phyloP scores from a whole-genome alignment of 2,329 filamentous ascomycete species.

The Neoarthrinium moseri region DNA sequence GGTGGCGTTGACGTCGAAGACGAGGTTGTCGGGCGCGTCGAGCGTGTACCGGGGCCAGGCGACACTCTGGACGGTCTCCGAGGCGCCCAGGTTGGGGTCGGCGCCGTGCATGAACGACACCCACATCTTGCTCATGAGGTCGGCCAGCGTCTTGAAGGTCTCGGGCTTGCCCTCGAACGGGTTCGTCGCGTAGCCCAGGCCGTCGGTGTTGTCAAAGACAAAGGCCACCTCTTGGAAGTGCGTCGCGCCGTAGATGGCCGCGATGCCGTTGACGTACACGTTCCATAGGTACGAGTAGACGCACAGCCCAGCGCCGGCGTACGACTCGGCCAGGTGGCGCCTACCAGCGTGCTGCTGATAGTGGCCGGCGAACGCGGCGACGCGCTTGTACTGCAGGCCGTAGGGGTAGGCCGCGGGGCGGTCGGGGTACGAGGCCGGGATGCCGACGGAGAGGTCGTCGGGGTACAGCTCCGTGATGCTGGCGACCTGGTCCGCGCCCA shows the following conservation, averaged over 20 bases:
- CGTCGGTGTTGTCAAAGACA: conserved; percentile 51
- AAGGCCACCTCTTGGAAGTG: conserved; percentile 52
- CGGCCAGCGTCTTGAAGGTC: conserved; percentile 39
- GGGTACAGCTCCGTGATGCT: conserved; percentile 7
- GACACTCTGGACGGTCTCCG: background rate
- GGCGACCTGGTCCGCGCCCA: background rate
- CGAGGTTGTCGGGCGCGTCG: conserved; percentile 40
- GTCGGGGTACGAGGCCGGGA: conserved; percentile 10
- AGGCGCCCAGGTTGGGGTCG: conserved; percentile 36
- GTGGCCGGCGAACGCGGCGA: conserved; percentile 46
- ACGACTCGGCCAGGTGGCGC: conserved; percentile 50
- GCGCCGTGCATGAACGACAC: conserved; percentile 45
- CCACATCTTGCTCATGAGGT: conserved; percentile 51
- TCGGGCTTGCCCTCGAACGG: conserved; percentile 40
- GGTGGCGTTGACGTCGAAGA: conserved; percentile 48
- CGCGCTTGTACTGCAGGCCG: conserved; percentile 13
- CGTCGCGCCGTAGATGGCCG: conserved; percentile 21
- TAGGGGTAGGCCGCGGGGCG: conserved; percentile 2
- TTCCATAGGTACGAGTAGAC: conserved; percentile 56
- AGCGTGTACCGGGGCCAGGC: conserved; percentile 44
- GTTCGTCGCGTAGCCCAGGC: conserved; percentile 38
- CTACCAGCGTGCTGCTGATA: conserved; percentile 53
- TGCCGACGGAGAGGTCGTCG: conserved; percentile 9
- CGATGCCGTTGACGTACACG: conserved; percentile 31
- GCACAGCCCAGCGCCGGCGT: conserved; percentile 43